A percentile compares a stretch with the other conserved stretches of the same genome.
phyloP scores from a whole-genome alignment of 139 green algal species.

The Coccomyxa sp. region DNA sequence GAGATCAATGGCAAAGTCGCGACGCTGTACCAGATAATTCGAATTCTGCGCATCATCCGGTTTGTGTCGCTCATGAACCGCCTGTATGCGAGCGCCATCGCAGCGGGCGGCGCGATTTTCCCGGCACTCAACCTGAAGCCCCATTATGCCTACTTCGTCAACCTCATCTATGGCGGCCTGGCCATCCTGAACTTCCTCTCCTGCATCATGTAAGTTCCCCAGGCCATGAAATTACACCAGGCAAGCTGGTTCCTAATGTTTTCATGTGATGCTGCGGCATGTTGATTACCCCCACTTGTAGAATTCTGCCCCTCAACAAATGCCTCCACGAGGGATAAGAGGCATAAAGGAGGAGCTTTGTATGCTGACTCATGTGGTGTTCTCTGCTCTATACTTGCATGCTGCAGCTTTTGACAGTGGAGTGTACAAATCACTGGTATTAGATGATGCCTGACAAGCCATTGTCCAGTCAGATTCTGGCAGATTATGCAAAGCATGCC shows the following conservation, averaged over 20 bases:
- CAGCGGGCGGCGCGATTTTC: background rate
- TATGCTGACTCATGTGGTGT: background rate
- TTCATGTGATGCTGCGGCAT: background rate
- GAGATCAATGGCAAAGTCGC: background rate
- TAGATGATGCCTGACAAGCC: too few species aligned
- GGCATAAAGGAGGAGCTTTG: background rate
- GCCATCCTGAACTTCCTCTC: constrained; percentile 1
- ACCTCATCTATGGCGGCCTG: background rate
- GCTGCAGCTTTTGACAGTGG: too few species aligned
- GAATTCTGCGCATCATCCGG: background rate
- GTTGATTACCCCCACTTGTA: background rate
- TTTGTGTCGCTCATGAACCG: background rate
- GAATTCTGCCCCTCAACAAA: too few species aligned
- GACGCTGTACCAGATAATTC: background rate
- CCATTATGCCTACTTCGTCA: background rate
- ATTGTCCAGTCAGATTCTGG: too few species aligned
- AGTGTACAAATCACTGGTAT: too few species aligned
- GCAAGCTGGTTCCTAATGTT: background rate
- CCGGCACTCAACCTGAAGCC: background rate
- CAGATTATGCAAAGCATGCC: too few species aligned
- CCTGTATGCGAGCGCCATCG: constrained; percentile 1
- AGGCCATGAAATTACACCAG: background rate
- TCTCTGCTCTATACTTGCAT: background rate
- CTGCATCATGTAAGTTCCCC: background rate
- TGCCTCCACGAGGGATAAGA: too few species aligned